These are phyloP conservation scores for Xylaria polymorpha DNA, from an alignment of 2,329 filamentous ascomycete species.

Conservation along the genomic window DNA sequence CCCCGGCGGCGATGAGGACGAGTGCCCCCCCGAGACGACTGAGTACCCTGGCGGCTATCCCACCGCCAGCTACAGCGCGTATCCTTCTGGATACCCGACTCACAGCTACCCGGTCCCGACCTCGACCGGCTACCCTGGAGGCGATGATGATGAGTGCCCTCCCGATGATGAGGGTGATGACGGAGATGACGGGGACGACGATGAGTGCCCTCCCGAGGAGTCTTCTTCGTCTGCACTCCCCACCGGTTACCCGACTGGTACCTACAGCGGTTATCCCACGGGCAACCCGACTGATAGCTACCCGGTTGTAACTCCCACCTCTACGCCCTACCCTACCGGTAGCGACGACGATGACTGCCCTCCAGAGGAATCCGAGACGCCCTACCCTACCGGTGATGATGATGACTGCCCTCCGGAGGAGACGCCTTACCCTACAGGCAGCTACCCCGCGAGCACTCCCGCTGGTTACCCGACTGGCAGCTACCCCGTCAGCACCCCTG, in stretches of 20 bases:
- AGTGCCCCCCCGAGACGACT: slow-evolving; percentile 33
- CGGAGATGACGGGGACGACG: slow-evolving; percentile 25
- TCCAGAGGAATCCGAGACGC: neutral
- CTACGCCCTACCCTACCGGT: neutral
- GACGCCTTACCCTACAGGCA: slow-evolving; percentile 3
- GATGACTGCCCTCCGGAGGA: slow-evolving; percentile 24
- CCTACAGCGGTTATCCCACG: slow-evolving; percentile 10
- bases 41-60: slow-evolving; percentile 26
- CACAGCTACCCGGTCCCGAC: slow-evolving; percentile 32
- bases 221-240: slow-evolving; percentile 13
- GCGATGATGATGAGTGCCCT: slow-evolving; percentile 35
- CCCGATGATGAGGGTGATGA: slow-evolving; percentile 18
- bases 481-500: slow-evolving; percentile 8
- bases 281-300: slow-evolving; percentile 6
- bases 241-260: slow-evolving; percentile 33
- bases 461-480: slow-evolving; percentile 16
- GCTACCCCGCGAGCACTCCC: slow-evolving; percentile 6
- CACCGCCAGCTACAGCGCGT: slow-evolving; percentile 30
- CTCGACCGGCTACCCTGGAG: slow-evolving; percentile 31
- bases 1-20: slow-evolving; percentile 29
- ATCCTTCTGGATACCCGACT: slow-evolving; percentile 32
- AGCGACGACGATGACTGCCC: slow-evolving; percentile 22
- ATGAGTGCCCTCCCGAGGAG: slow-evolving; percentile 32
- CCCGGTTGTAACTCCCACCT: slow-evolving; percentile 4
- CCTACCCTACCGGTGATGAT: slow-evolving; percentile 16